These are phyloP conservation scores for Daldinia loculata DNA, from an alignment of 495 filamentous ascomycete genomes.

Conservation along the genomic window DNA sequence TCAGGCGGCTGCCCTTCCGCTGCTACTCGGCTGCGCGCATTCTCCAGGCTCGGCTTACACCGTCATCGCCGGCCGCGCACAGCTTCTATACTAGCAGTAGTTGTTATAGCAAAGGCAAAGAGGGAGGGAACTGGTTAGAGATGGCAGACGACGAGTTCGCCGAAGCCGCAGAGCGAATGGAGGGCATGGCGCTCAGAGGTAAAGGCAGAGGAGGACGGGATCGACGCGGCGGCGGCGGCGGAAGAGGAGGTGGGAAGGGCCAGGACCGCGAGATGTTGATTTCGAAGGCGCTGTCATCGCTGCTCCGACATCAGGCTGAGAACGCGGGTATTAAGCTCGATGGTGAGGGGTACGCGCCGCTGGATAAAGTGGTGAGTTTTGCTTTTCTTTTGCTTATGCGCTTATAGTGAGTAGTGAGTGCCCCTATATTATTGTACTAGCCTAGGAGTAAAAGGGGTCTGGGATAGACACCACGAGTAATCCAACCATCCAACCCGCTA, in stretches of 20 bases:
- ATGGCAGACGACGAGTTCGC: slow-evolving; percentile 32
- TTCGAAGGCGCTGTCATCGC: slow-evolving; percentile 80
- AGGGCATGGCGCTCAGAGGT: slow-evolving; percentile 18
- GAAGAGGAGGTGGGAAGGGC: slow-evolving; percentile 43
- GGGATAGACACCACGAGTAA: no score
- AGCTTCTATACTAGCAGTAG: background rate
- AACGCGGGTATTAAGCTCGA: slow-evolving; percentile 80
- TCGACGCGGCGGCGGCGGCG: slow-evolving; percentile 39
- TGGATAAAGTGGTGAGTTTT: slow-evolving; percentile 77
- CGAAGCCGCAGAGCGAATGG: slow-evolving; percentile 32
- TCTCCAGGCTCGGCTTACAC: background rate
- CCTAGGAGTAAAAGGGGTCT: no score
- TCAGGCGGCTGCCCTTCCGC: background rate
- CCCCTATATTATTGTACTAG: background rate
- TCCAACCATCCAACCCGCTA: background rate
- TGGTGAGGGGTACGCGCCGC: slow-evolving; percentile 78
- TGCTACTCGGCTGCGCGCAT: background rate
- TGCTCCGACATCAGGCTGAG: slow-evolving; percentile 85
- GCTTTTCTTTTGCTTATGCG: background rate
- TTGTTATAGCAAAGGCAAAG: background rate
- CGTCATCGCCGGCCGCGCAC: background rate
- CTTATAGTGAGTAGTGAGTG: background rate
- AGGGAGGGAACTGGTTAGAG: background rate
- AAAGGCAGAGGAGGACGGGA: slow-evolving; percentile 24
- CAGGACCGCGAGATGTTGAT: slow-evolving; percentile 68